A percentile compares a stretch with the other conserved stretches of the same genome.
These are phyloP conservation scores for Aspergillus diversus DNA, from an alignment of 495 filamentous ascomycete species.

Conservation along the genomic window DNA sequence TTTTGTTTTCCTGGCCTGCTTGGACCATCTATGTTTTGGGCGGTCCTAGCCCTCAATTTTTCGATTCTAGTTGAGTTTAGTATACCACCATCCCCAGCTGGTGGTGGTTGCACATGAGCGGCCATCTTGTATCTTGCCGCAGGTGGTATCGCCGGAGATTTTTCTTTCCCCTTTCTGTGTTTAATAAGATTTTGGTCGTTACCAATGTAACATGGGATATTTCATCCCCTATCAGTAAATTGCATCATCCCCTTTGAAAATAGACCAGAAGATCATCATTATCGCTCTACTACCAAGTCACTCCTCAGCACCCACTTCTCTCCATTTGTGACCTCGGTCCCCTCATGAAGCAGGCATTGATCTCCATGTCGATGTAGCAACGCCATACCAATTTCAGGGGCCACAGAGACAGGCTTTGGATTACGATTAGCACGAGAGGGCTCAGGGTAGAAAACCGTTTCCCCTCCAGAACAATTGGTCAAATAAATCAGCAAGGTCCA, in stretches of 20 bases:
- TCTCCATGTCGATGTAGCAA: slow-evolving; percentile 88
- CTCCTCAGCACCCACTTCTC: slow-evolving; percentile 95
- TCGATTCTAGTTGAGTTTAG: not conserved
- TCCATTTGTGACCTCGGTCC: slow-evolving; percentile 72
- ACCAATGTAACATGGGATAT: slow-evolving; percentile 13
- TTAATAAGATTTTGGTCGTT: slow-evolving; percentile 1
- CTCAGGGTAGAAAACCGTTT: slow-evolving; percentile 90
- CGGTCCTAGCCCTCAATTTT: not conserved
- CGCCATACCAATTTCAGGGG: slow-evolving; percentile 78
- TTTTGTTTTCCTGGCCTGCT: not conserved
- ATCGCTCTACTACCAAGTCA: slow-evolving; percentile 76
- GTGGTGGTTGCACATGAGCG: not conserved
- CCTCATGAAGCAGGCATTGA: slow-evolving; percentile 89
- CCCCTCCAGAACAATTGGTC: slow-evolving; percentile 77
- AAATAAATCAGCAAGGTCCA: slow-evolving; percentile 94
- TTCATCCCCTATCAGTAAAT: not conserved
- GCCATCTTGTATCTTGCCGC: not conserved
- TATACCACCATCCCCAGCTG: not conserved
- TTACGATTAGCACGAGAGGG: slow-evolving; percentile 53
- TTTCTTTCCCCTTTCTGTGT: slow-evolving; percentile 2
- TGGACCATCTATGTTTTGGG: not conserved
- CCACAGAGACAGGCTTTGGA: slow-evolving; percentile 66
- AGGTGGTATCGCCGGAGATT: not conserved
- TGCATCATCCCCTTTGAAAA: not conserved
- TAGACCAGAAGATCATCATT: slow-evolving; percentile 4